Evolutionary conservation across 106 monocot species (phyloP).

Genomic region (Phalaenopsis aphrodite): DNA sequence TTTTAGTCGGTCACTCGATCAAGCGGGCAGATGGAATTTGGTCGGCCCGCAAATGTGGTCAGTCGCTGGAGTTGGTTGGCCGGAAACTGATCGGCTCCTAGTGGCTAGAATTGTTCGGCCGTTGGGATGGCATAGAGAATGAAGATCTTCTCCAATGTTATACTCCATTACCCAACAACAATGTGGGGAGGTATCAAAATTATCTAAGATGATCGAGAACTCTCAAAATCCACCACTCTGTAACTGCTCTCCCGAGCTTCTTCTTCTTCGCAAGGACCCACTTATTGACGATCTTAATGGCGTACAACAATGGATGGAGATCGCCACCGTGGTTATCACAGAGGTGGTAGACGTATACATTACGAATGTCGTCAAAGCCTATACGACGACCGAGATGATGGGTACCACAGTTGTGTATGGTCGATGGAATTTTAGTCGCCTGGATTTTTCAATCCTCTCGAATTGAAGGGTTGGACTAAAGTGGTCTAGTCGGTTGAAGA

Average conservation of each 20-base stretch:
- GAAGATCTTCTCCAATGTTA: slow-evolving; percentile 85
- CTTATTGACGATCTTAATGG: slow-evolving; percentile 89
- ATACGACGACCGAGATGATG: slow-evolving; percentile 38
- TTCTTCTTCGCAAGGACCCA: slow-evolving; percentile 52
- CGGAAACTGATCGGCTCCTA: no score
- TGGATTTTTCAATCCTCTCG: no score
- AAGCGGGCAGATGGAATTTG: no score
- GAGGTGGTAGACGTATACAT: slow-evolving; percentile 69
- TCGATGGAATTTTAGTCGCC: background rate
- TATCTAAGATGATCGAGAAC: slow-evolving; percentile 74
- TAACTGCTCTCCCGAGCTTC: slow-evolving; percentile 60
- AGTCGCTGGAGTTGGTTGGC: no score
- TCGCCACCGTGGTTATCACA: slow-evolving; percentile 4
- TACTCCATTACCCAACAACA: slow-evolving; percentile 83
- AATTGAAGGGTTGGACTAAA: no score
- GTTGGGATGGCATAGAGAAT: slow-evolving; percentile 74
- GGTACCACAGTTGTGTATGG: slow-evolving; percentile 2
- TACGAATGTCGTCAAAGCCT: slow-evolving; percentile 73
- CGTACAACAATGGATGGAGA: slow-evolving; percentile 29
- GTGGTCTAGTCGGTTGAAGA: no score
- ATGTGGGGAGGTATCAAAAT: slow-evolving; percentile 60
- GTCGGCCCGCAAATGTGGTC: no score
- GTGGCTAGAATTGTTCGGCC: background rate
- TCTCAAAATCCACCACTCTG: slow-evolving; percentile 54
- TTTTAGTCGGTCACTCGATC: no score